These are phyloP conservation scores for Coemansia sp. DNA, from an alignment of 192 early-diverging fungal genomes.

Conservation along the genomic window DNA sequence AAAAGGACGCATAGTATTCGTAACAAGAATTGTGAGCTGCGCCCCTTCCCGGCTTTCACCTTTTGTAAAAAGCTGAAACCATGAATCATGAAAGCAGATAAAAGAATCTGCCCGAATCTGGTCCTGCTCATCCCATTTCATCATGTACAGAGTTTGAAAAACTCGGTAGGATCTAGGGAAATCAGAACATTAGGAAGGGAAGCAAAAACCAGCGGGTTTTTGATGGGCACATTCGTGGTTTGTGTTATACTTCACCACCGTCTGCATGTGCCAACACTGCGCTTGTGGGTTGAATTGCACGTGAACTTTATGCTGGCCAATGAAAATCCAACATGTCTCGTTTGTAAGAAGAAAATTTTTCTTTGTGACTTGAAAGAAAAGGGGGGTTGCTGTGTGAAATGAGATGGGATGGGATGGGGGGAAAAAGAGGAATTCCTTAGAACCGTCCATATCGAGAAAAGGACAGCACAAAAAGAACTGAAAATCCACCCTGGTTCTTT, in stretches of 20 bases:
- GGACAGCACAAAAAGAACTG: background rate
- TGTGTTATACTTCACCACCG: background rate
- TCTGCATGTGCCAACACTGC: background rate
- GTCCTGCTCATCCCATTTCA: constrained; percentile 29
- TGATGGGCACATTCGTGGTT: background rate
- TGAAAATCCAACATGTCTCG: background rate
- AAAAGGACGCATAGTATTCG: constrained; percentile 28
- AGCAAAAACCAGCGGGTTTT: background rate
- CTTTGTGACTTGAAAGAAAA: background rate
- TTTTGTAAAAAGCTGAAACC: background rate
- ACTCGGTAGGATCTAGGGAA: constrained; percentile 42
- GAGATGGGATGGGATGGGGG: background rate
- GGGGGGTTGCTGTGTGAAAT: too few relatives aligned
- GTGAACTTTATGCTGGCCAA: background rate
- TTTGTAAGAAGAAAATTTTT: constrained; percentile 2
- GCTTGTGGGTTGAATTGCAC: background rate
- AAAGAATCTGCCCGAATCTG: constrained; percentile 14
- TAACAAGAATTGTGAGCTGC: constrained; percentile 42
- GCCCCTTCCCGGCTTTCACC: constrained; percentile 17
- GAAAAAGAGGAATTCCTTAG: background rate
- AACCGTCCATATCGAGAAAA: background rate
- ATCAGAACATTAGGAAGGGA: background rate
- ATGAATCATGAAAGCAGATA: constrained; percentile 11
- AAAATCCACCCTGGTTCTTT: constrained; percentile 7
- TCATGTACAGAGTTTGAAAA: constrained; percentile 41